phyloP scores from a whole-genome alignment of 768 basidiomycete genomes.

The Aureoboletus auriporus region DNA sequence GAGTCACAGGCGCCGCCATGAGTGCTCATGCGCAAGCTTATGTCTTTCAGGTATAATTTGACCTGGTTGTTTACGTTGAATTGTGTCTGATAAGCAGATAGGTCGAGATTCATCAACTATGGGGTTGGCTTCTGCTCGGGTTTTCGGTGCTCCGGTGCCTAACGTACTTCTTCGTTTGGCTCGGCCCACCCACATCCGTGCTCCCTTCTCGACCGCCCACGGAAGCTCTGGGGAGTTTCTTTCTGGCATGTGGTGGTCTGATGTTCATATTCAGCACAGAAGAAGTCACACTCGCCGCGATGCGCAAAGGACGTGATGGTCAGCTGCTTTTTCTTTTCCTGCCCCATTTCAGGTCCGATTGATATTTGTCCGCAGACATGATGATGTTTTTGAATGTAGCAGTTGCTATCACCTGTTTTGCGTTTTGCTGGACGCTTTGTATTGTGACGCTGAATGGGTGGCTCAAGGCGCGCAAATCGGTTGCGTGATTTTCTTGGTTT shows the following conservation, averaged over 20 bases:
- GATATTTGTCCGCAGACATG: constrained; percentile 46
- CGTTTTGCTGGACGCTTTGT: constrained; percentile 78
- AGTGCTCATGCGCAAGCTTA: constrained; percentile 87
- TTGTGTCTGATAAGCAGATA: constrained; percentile 24
- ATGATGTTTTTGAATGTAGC: constrained; percentile 89
- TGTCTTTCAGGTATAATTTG: constrained; percentile 66
- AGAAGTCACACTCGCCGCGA: constrained; percentile 85
- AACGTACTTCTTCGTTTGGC: constrained; percentile 95
- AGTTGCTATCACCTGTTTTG: constrained; percentile 81
- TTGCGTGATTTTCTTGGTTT: constrained; percentile 4
- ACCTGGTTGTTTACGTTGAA: background rate
- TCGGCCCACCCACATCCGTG: constrained; percentile 76
- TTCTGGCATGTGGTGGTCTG: constrained; percentile 83
- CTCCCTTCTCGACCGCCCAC: constrained; percentile 92
- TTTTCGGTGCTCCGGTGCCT: constrained; percentile 78
- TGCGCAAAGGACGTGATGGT: constrained; percentile 87
- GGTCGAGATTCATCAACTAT: constrained; percentile 87
- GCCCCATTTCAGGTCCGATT: constrained; percentile 3
- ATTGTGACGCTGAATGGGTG: constrained; percentile 82
- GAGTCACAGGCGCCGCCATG: constrained; percentile 94
- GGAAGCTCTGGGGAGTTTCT: constrained; percentile 85
- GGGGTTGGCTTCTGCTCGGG: constrained; percentile 83
- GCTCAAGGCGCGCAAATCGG: constrained; percentile 48
- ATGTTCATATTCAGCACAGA: constrained; percentile 89
- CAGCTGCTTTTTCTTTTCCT: constrained; percentile 18